These are phyloP conservation scores for Phialocephala sp. DNA, from an alignment of 2,329 filamentous ascomycete species.

Conservation along the genomic window DNA sequence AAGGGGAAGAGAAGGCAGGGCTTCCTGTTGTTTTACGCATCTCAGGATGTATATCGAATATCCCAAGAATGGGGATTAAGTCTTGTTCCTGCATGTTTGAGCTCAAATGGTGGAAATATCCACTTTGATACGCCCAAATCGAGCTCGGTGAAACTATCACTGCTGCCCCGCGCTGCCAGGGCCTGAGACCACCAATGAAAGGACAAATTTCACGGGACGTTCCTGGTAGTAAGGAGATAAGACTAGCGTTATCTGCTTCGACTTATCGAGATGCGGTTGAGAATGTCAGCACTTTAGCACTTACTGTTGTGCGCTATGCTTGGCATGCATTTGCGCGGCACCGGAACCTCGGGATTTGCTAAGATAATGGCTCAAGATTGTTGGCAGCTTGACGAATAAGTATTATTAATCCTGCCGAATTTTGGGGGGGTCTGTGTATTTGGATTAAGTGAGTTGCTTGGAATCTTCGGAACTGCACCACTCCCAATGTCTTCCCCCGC, in stretches of 20 bases:
- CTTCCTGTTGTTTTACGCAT: not conserved
- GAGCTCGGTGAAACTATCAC: not conserved
- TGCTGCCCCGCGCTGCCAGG: not conserved
- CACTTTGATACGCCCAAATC: not conserved
- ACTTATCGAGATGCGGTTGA: not conserved
- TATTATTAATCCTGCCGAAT: not conserved
- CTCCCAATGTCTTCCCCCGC: not conserved
- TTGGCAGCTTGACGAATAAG: not conserved
- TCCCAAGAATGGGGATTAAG: not conserved
- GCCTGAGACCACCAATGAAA: not conserved
- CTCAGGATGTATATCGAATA: not conserved
- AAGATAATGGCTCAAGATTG: not conserved
- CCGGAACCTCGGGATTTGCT: not conserved
- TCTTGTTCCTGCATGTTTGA: not conserved
- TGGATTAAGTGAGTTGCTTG: not conserved
- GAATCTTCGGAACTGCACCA: not conserved
- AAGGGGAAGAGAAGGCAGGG: not conserved
- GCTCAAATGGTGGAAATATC: not conserved
- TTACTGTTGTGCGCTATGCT: not conserved
- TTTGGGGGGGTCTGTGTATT: not conserved
- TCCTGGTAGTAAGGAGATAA: not conserved
- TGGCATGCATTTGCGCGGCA: not conserved
- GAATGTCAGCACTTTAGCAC: slow-evolving; percentile 9
- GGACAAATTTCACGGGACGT: not conserved
- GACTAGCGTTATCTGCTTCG: slow-evolving; percentile 1